Evolutionary conservation across 495 filamentous ascomycete genomes (phyloP), one percentile per base, ranked within the genome.

Genomic region (Penicillium dipodomyicola): DNA sequence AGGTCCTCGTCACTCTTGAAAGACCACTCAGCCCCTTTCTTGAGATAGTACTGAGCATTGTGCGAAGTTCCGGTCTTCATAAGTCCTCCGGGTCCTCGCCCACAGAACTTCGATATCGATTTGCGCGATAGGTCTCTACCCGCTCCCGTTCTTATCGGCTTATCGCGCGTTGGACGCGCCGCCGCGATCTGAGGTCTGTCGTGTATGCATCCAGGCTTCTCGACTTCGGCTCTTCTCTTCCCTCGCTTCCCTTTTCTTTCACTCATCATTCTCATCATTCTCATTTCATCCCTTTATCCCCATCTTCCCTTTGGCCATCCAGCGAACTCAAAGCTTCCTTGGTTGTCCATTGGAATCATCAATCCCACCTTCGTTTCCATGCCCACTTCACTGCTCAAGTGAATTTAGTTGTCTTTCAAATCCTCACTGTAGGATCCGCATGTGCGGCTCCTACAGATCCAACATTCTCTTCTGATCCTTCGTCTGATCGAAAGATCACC

Each of bases 41-140:
- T 40, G 60, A 46, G 15, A 56, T 23, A 19, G 29, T 39, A 23
- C 20, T 53, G 35, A 37, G 15, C 60, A 63, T 63, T 33, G 47
- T 49, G 33, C 25, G 15, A 14, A 43, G 37, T 48, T 30, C 17
- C 2, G 45, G 12, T 48, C 45, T 48, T 48, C 3, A 7, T 3
- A 39, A n/a, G 15, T n/a, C 9, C 8, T 10, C 10, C n/a, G 1
- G 45, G 5, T 10, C 8, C 9, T 9, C 17, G 10, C 2, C 6
- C 17, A 5, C n/a, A 1, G 29, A 32, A 48, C n/a, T 48, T 32
- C 7, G n/a, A 19, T 33, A 48, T 30, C 29, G 5, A 30, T 7
- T 11, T 48, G 29, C 45, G 29, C 17, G 1, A 29, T 32, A 11
- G 27, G 45, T 32, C n/a, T 17, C 11, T 32, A 14, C n/a, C 10